phyloP scores from a whole-genome alignment of 495 filamentous ascomycete species.

The Endocarpon pusillum region DNA sequence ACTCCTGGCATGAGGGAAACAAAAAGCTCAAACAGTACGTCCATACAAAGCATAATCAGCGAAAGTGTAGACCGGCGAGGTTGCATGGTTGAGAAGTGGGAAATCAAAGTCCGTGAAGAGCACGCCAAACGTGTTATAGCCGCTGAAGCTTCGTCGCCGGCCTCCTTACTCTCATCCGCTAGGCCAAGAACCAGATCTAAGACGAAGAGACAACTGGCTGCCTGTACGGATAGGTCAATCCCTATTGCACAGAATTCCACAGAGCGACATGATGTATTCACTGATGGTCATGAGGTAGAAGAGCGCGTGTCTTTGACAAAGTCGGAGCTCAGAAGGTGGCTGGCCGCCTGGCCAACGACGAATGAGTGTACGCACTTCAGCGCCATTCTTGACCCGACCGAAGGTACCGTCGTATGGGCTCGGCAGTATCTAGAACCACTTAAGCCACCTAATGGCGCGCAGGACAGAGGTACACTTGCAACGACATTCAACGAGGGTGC shows the following conservation, averaged over 20 bases:
- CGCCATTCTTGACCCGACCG: constrained; percentile 30
- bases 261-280: background rate
- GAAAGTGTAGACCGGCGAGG: constrained; percentile 9
- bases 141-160: background rate
- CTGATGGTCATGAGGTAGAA: constrained; percentile 1
- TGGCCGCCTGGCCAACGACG: constrained; percentile 27
- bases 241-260: constrained; percentile 1
- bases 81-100: constrained; percentile 3
- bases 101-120: constrained; percentile 1
- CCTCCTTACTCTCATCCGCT: background rate
- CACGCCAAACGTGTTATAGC: background rate
- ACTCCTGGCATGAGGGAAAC: background rate
- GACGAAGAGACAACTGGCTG: background rate
- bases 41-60: constrained; percentile 7
- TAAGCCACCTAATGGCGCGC: too few species aligned
- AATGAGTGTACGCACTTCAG: constrained; percentile 39
- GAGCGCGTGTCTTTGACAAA: constrained; percentile 14
- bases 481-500: too few species aligned
- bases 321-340: constrained; percentile 23
- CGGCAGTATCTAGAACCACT: constrained; percentile 16
- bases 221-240: background rate
- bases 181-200: background rate
- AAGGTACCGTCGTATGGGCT: constrained; percentile 27
- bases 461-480: too few species aligned
- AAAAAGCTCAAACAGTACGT: background rate